Base-by-base conservation (phyloP, 371 early-diverging fungal genomes). In the Rhizopus stolonifer region DNA sequence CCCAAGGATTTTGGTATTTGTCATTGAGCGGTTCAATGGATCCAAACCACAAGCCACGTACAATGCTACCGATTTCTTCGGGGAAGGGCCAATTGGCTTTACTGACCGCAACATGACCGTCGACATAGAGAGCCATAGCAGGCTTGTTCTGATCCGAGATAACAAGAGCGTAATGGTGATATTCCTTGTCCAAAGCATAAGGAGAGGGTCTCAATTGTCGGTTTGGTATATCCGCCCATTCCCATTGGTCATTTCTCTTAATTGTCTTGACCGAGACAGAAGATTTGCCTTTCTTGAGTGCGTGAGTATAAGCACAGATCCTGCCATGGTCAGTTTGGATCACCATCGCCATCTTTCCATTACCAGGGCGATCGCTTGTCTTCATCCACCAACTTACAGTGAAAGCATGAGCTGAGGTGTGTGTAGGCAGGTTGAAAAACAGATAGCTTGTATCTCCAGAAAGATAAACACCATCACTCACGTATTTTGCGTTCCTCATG, bases 331-430 rank as follows among this genome's bases (percentile, higher is more conserved):
- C 69, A 10, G 70, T 72, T 32, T 74, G 75, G 6, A 78, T 50
- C 18, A 70, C 69, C 57, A 74, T 49, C 0, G 71, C 74, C 59
- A 64, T 64, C 18, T 45, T 31, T 11, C 64, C 64, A 47, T 60
- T 49, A 0, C 22, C 42, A 21, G 22, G 42, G 11, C 46, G 56
- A 6, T 31, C 58, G 0, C 51, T 15, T 17, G 70, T 64, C 45
- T 68, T 70, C 74, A 78, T 74, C 71, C 73, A 70, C 72, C 74
- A 78, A 19, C 69, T 67, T 0, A 78, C 71, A 10, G 75, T 72
- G 31, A 78, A 15, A 5, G 58, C 26, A 10, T 60, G 50, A 23
- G 50, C 36, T 0, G 56, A 51, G 6, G 61, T 65, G 29, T 61
- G 56, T 4, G 55, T 61, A 2, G 79, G 79, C 39, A 74, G 23